Evolutionary conservation across 257 asterid genomes (phyloP).

Genomic region (Rauvolfia tetraphylla): DNA sequence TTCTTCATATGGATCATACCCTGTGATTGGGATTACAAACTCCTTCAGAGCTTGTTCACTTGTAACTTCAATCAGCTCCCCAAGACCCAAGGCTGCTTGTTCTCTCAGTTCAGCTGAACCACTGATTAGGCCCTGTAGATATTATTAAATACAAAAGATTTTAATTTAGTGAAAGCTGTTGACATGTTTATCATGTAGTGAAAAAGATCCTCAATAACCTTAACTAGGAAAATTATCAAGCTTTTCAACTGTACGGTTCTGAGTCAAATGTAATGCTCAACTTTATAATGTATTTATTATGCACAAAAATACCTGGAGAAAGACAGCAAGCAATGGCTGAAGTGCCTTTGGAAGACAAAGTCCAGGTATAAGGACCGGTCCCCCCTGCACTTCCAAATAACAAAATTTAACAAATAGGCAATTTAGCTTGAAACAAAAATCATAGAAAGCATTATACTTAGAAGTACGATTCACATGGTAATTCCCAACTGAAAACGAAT

Average conservation of each 20-base stretch:
- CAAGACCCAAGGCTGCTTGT: conserved; percentile 97
- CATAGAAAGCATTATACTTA: not conserved
- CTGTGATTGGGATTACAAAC: conserved; percentile 94
- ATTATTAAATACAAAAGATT: not conserved
- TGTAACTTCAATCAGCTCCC: conserved; percentile 91
- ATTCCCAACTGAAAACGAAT: not conserved
- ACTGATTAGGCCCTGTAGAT: conserved; percentile 82
- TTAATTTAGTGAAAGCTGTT: not conserved
- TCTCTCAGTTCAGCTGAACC: conserved; percentile 97
- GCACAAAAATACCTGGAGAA: conserved; percentile 67
- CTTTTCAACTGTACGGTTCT: not conserved
- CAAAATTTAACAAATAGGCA: not conserved
- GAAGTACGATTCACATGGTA: no score
- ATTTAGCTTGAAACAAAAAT: conserved; percentile 5
- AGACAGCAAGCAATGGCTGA: conserved; percentile 85
- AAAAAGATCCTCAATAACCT: not conserved
- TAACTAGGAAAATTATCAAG: not conserved
- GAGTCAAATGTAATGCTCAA: not conserved
- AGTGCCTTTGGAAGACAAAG: conserved; percentile 97
- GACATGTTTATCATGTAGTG: not conserved
- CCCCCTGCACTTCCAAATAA: conserved; percentile 51
- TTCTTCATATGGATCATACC: conserved; percentile 44
- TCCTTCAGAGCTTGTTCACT: conserved; percentile 82
- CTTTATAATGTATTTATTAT: not conserved
- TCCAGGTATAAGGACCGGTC: conserved; percentile 91